Conservation (phyloP, 2,329 filamentous ascomycete genomes). For the Claviceps africana region DNA sequence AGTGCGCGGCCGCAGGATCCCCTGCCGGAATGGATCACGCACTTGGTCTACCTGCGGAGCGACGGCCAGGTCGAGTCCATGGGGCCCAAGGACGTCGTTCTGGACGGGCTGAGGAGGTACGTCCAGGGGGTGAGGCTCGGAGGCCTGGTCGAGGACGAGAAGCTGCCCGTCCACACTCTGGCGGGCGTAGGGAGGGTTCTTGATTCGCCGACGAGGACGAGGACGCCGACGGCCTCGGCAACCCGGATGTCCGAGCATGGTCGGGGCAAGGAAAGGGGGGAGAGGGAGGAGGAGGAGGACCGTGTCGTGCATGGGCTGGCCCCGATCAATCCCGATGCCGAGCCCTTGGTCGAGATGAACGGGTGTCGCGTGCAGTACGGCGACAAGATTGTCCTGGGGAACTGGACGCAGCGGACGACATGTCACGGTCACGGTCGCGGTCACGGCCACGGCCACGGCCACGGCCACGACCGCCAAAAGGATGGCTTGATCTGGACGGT, state of each 20-base stretch:
- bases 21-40: constrained; percentile 81
- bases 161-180: constrained; percentile 32
- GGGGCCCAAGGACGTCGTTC: constrained; percentile 50
- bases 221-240: too few species aligned
- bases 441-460: too few species aligned
- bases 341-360: constrained; percentile 73
- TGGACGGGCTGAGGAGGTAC: constrained; percentile 37
- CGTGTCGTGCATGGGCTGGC: constrained; percentile 9
- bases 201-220: too few species aligned
- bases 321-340: constrained; percentile 28
- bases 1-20: constrained; percentile 73
- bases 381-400: constrained; percentile 61
- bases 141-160: constrained; percentile 29
- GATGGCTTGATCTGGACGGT: constrained; percentile 73
- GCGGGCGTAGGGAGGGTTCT: constrained; percentile 36
- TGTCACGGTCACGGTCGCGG: background rate
- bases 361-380: constrained; percentile 74
- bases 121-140: constrained; percentile 32
- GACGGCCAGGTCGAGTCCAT: constrained; percentile 51
- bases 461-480: constrained; percentile 28
- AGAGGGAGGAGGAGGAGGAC: background rate
- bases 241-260: too few species aligned
- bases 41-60: constrained; percentile 58
- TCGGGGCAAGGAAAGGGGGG: background rate
- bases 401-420: constrained; percentile 53